A percentile compares a stretch with the other conserved stretches of the same genome.
phyloP scores from a whole-genome alignment of 345 rosid genomes.

The Gossypium bickii region DNA sequence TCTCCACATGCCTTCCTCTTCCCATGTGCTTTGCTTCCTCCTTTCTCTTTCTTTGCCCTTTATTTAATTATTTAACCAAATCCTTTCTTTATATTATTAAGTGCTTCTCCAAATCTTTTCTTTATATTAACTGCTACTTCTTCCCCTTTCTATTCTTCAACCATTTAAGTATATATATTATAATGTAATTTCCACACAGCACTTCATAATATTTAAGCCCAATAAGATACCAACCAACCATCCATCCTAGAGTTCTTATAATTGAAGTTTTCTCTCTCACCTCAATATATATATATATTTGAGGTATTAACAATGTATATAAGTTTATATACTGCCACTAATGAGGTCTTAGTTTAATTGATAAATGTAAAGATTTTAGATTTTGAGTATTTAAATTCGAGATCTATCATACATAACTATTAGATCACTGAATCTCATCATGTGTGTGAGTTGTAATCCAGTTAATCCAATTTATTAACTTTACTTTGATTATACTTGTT shows the following conservation, averaged over 20 bases:
- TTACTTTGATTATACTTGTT: no score
- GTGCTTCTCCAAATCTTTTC: background rate
- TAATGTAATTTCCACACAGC: background rate
- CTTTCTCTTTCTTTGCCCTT: slow-evolving; percentile 7
- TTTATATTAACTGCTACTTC: background rate
- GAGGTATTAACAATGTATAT: no score
- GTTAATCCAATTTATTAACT: no score
- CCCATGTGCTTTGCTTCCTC: slow-evolving; percentile 69
- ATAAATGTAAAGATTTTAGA: no score
- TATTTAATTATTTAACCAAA: background rate
- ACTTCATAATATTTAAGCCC: slow-evolving; percentile 9
- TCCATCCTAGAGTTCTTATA: slow-evolving; percentile 7
- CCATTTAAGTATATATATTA: background rate
- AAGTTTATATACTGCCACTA: no score
- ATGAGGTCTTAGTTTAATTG: no score
- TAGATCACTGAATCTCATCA: fast-evolving
- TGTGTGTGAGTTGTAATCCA: no score
- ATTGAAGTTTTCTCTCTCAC: background rate
- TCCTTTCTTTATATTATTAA: background rate
- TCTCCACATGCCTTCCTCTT: slow-evolving; percentile 73
- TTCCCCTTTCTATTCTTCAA: slow-evolving; percentile 1
- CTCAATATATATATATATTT: background rate
- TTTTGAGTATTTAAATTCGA: no score
- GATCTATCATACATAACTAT: no score
- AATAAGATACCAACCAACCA: background rate